Evolutionary conservation across 371 early-diverging fungal species (phyloP), one percentile per base, ranked within the genome.

Genomic region (Syncephalastrum racemosum): DNA sequence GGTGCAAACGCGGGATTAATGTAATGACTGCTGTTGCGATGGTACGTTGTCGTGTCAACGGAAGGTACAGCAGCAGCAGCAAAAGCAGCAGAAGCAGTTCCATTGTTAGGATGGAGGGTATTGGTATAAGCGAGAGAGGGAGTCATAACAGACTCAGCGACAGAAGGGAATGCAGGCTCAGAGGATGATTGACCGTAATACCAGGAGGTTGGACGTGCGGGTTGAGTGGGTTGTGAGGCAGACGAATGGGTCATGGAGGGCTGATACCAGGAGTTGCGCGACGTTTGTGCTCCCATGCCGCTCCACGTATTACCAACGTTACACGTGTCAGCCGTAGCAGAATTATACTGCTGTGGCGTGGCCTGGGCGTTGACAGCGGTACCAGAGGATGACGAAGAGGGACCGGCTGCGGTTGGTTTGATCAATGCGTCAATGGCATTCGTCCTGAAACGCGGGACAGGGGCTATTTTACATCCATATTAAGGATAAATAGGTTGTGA

Each of bases 341-440:
- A 31, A 31, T 31, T 31, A 12, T 31, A 31, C 10, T 31, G 36
- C 40, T 46, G 58, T 58, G 18, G 54, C 54, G 46, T 54, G 31
- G 45, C 54, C 24, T 36, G 54, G 44, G 20, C 43, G 54, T 41
- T 31, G 36, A 31, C 36, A 31, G 36, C 36, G 36, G 36, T 31
- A 2, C 36, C 36, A 31, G 36, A 43, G 15, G 31, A 40, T 27
- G 40, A 4, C 7, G 47, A 39, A 31, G 18, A 19, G 16, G 53
- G n/a, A 25, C 40, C 40, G 22, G 53, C 20, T 40, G 49, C 20
- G n/a, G 61, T 22, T 12, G 54, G 36, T 45, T 68, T 67, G 36
- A 77, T 69, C 25, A 73, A 57, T 27, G 68, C 70, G 53, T 77
- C 70, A 41, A 77, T 70, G 22, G 77, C 62, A 56, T 71, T 65